Percentiles rank a stretch among this genome's conserved stretches.
phyloP scores from a whole-genome alignment of 768 basidiomycete genomes.

The Rickenella mellea region DNA sequence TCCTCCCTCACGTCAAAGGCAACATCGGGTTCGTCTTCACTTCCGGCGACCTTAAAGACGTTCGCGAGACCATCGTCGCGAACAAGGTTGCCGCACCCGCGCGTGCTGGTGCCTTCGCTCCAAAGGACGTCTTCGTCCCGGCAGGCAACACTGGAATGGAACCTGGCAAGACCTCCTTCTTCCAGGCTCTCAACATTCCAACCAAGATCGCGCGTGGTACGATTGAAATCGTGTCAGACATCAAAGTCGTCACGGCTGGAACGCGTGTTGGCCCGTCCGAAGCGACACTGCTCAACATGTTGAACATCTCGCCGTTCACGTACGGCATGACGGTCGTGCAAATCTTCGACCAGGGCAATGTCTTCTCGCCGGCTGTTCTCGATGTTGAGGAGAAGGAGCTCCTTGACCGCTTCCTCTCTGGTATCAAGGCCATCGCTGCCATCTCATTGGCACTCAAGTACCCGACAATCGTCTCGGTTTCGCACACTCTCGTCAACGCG shows the following conservation, averaged over 20 bases:
- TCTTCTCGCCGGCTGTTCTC: constrained; percentile 83
- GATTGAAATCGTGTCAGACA: constrained; percentile 97
- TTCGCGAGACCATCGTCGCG: constrained; percentile 86
- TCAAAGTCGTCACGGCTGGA: constrained; percentile 89
- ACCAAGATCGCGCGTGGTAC: constrained; percentile 99
- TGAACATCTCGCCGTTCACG: constrained; percentile 99
- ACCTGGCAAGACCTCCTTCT: constrained; percentile 99
- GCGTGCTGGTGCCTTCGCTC: constrained; percentile 93
- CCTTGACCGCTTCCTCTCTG: constrained; percentile 82
- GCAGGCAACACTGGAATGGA: constrained; percentile 99
- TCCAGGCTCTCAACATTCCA: constrained; percentile 99
- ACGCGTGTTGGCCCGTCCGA: constrained; percentile 95
- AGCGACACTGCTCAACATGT: constrained; percentile 97
- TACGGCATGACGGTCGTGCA: constrained; percentile 99
- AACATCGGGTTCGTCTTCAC: constrained; percentile 99
- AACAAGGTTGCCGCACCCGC: constrained; percentile 99
- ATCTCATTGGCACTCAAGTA: constrained; percentile 94
- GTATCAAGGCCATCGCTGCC: constrained; percentile 91
- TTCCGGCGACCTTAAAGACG: constrained; percentile 79
- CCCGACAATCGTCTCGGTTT: constrained; percentile 90
- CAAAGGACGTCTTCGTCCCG: constrained; percentile 86
- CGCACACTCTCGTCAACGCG: constrained; percentile 93
- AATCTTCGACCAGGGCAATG: constrained; percentile 90
- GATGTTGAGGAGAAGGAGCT: constrained; percentile 91
- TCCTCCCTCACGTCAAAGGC: constrained; percentile 91